phyloP scores from a whole-genome alignment of 2,329 filamentous ascomycete genomes.

The Pochonia chlamydosporia region DNA sequence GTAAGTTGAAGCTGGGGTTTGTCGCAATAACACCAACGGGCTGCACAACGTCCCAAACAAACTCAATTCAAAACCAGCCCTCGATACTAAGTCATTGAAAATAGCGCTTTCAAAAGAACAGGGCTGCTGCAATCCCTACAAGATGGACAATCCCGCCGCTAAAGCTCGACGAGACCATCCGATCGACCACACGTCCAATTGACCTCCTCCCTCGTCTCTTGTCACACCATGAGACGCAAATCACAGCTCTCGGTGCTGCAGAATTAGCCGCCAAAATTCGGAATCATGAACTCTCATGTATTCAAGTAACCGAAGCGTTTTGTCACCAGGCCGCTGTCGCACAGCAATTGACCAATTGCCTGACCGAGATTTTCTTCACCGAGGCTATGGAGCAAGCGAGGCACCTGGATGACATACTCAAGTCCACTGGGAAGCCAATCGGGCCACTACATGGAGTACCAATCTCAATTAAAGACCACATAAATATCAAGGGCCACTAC shows the following conservation, averaged over 20 bases:
- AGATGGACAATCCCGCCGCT: conserved; percentile 10
- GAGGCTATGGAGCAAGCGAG: conserved; percentile 38
- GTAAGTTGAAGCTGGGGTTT: conserved; percentile 6
- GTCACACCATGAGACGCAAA: conserved; percentile 15
- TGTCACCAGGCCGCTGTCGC: conserved; percentile 21
- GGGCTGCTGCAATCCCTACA: conserved; percentile 8
- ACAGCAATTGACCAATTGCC: conserved; percentile 29
- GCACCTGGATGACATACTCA: conserved; percentile 32
- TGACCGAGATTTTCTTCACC: conserved; percentile 45
- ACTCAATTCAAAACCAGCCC: not conserved
- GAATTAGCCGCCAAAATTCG: conserved; percentile 13
- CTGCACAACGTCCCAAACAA: not conserved
- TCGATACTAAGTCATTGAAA: not conserved
- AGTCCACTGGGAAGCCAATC: conserved; percentile 6
- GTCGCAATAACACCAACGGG: too few relatives aligned
- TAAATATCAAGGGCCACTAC: conserved; percentile 8
- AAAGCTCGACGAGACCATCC: conserved; percentile 9
- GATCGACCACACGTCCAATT: conserved; percentile 8
- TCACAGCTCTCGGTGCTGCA: conserved; percentile 13
- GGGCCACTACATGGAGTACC: conserved; percentile 56
- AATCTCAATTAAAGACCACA: conserved; percentile 28
- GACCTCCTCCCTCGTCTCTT: conserved; percentile 10
- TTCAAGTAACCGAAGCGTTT: conserved; percentile 19
- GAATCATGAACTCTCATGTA: conserved; percentile 13
- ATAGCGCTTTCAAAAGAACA: conserved; percentile 7